A percentile compares a stretch with the other conserved stretches of the same genome.
These are phyloP conservation scores for Eimeria mitis DNA, from an alignment of 169 alveolate species.

Conservation along the genomic window DNA sequence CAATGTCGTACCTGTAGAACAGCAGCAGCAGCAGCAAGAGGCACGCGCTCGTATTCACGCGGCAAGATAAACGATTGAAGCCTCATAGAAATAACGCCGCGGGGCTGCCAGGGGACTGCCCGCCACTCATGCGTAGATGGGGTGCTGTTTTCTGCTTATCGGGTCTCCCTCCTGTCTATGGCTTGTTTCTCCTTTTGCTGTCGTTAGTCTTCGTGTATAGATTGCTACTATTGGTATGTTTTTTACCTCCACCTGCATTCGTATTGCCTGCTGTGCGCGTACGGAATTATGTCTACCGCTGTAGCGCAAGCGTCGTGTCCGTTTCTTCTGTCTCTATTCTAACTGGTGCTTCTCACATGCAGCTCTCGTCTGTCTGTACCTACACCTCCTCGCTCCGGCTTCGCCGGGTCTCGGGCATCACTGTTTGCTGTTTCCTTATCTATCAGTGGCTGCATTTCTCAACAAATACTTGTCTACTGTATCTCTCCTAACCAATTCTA, in stretches of 20 bases:
- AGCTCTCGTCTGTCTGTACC: not conserved
- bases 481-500: not conserved
- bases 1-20: constrained; percentile 43
- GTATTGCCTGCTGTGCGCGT: not conserved
- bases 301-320: not conserved
- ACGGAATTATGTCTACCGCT: not conserved
- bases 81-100: not conserved
- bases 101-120: not conserved
- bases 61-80: not conserved
- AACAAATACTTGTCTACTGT: not conserved
- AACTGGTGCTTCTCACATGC: not conserved
- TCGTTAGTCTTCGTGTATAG: not conserved
- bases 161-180: not conserved
- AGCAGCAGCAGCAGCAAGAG: constrained; percentile 5
- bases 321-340: not conserved
- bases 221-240: not conserved
- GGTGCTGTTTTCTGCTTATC: not conserved
- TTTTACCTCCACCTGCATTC: not conserved
- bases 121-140: not conserved
- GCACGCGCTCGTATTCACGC: not conserved
- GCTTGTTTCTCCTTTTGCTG: not conserved
- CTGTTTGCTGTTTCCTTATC: not conserved
- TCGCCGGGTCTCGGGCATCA: not conserved
- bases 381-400: not conserved
- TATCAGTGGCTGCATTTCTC: not conserved